Base-by-base conservation (phyloP, 257 asterid species). In the Solanum pinnatisectum region DNA sequence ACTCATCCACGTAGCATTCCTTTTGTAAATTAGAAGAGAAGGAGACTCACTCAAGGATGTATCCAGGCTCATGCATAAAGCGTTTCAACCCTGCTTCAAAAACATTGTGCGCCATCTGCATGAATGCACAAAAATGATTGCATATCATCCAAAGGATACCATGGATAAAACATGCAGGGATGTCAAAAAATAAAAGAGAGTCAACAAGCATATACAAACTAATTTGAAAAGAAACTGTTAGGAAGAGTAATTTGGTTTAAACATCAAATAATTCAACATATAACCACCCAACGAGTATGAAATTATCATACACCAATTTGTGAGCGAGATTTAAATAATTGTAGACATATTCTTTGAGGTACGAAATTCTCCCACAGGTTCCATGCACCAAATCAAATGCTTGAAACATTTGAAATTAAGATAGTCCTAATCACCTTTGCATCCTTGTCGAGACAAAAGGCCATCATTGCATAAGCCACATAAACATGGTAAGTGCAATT, bases 401-500 rank as follows among this genome's bases (percentile, higher is more conserved):
- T 82, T 82, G 70, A 52, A 49, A 82, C 85, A 82, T n/a, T 87
- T 86, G 72, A 73, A 39, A 72, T 71, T 52, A 46, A 71, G 88
- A 72, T n/a, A 42, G n/a, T 32, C 74, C 76, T 36, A 90, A 84
- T 92, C 91, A 97, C 99, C 99, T 97, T 95, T 72, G 98, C 95
- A 88, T 97, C 98, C 95, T 97, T 97, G 88, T 97, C 99, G 32
- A 92, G 98, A 93, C 99, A 97, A 90, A 96, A 97, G 59, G 98
- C 98, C 99, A 97, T 94, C 96, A 90, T 94, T 74, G 99, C 99
- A 89, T 97, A 95, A 89, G 99, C 99, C 89, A 97, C 98, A 92
- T 92, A 97, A 49, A 97, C 96, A 92, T 97, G 99, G 94, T 96
- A 97, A 71, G 97, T 96, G 96, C 99, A 97, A 84, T 91, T 94